Base-by-base conservation (phyloP, 192 early-diverging fungal species). In the Lunasporangiospora selenospora region DNA sequence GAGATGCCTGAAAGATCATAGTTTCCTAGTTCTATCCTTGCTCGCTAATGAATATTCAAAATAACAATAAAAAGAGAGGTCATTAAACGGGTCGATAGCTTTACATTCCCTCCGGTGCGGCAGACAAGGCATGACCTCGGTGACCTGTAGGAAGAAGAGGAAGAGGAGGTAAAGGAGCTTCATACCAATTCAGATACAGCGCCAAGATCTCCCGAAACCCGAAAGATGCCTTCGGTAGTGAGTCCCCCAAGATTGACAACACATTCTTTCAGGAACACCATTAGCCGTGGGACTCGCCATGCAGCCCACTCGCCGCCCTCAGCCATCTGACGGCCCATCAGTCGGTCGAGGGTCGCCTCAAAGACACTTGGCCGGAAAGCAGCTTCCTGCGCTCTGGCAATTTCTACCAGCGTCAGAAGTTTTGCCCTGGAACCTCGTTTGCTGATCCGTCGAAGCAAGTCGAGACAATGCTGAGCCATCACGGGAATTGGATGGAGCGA, bases 121-220 rank as follows among this genome's bases (percentile, higher is more conserved):
- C n/a, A n/a, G n/a, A n/a, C n/a, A n/a, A n/a, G n/a, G n/a, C n/a
- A n/a, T n/a, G n/a, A n/a, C n/a, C n/a, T n/a, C n/a, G n/a, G n/a
- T n/a, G n/a, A n/a, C n/a, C n/a, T n/a, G n/a, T n/a, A n/a, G n/a
- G n/a, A n/a, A n/a, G n/a, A n/a, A n/a, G n/a, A n/a, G n/a, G n/a
- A n/a, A n/a, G n/a, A n/a, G n/a, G n/a, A n/a, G n/a, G n/a, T n/a
- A 71, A 21, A 23, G 31, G 2, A 47, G 45, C 34, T 54, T 83
- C 84, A 65, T 71, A 81, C 79, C 65, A 85, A 62, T 52, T 85
- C 90, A 19, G 92, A 87, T 10, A 99, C 94, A 21, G 82, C 80
- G 46, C 96, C 95, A 27, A 86, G 87, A 75, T 97, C 94, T 21
- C 93, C 97, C 19, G 97, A 93, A 13, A 99, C 93, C 53, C 97